Evolutionary conservation across 345 rosid genomes (phyloP).

Genomic region (Draba incana): DNA sequence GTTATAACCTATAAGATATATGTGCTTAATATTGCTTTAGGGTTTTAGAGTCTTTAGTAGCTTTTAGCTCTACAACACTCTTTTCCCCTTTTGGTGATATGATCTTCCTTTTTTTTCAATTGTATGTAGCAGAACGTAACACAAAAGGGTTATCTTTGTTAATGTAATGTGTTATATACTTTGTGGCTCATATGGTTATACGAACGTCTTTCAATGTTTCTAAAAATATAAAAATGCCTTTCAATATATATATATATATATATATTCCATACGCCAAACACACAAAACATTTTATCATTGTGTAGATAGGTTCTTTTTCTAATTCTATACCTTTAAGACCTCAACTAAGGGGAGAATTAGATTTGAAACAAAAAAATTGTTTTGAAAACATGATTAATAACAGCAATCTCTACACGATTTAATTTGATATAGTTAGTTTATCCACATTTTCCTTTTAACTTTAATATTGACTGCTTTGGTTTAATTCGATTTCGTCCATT

Average conservation of each 20-base stretch:
- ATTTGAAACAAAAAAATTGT: not conserved
- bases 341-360: not conserved
- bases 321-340: not conserved
- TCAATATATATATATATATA: not conserved
- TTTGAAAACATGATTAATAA: not conserved
- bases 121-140: conserved; percentile 31
- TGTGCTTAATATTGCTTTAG: conserved; percentile 32
- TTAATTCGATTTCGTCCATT: not conserved
- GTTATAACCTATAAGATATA: conserved; percentile 28
- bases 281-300: not conserved
- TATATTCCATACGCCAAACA: not conserved
- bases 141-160: conserved; percentile 15
- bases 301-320: not conserved
- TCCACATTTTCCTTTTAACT: too few relatives aligned
- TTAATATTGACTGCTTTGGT: not conserved
- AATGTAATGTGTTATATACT: conserved; percentile 19
- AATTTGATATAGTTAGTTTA: not conserved
- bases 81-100: conserved; percentile 34
- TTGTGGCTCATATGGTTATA: conserved; percentile 30
- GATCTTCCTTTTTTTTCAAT: not conserved
- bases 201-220: not conserved
- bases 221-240: not conserved
- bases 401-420: not conserved
- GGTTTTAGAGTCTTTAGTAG: conserved; percentile 42
- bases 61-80: conserved; percentile 42